A percentile compares a stretch with the other conserved stretches of the same genome.
phyloP scores from a whole-genome alignment of 441 rosid species.

The Corymbia citriodora region DNA sequence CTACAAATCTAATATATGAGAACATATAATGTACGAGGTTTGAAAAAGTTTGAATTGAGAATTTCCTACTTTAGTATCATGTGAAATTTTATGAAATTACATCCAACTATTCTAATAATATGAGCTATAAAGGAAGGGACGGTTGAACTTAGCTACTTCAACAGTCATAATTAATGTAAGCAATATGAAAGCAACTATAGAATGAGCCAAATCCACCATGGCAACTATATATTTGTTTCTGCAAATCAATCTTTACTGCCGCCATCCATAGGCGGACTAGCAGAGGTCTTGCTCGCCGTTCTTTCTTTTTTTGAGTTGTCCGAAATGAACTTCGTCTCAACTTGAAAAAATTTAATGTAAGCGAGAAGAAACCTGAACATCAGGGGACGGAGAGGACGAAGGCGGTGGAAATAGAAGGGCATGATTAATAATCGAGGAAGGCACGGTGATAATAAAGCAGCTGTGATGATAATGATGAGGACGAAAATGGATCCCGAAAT shows the following conservation, averaged over 20 bases:
- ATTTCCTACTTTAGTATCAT: too few species aligned
- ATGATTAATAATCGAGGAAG: accelerated
- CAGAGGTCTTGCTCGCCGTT: accelerated
- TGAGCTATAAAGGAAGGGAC: too few species aligned
- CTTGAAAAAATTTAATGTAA: accelerated
- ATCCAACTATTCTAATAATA: too few species aligned
- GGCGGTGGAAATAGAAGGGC: neutral
- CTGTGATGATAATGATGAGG: neutral
- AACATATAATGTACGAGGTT: too few species aligned
- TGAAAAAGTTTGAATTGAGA: too few species aligned
- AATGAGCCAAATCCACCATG: too few species aligned
- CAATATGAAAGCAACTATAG: too few species aligned
- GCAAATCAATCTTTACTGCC: neutral
- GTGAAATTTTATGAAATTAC: too few species aligned
- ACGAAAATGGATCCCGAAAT: neutral
- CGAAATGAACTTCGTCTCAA: neutral
- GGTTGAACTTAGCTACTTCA: neutral
- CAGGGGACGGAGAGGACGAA: neutral
- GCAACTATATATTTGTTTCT: too few species aligned
- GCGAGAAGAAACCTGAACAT: accelerated
- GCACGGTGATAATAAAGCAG: neutral
- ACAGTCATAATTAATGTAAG: too few species aligned
- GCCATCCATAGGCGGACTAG: neutral
- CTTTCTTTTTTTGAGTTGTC: neutral
- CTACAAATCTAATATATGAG: neutral